Evolutionary conservation across 306 rosid species (phyloP), one percentile per base, ranked within the genome.

Genomic region (Hippophae gyantsensis): DNA sequence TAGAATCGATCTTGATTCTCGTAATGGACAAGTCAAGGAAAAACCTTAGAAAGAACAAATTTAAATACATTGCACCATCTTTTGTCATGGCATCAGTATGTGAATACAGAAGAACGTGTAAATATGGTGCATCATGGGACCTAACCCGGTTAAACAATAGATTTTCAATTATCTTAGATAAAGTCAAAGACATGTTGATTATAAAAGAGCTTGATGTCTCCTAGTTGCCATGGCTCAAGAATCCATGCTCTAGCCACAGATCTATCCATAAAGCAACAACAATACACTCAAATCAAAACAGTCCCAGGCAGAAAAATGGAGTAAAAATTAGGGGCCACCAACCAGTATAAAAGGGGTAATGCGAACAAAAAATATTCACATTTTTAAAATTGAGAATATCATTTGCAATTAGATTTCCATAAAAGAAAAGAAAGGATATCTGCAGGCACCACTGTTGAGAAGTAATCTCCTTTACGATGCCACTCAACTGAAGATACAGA

Each of bases 391-490:
- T 7, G 50, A 2, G 50, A 46, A 9, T 46, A 46, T 46, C 48
- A 45, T 7, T n/a, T 46, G 50, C 10, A 46, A 10, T 10, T 46
- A 46, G 50, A 46, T 32, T 32, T 32, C 13, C 13, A 10, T 6
- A 26, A 18, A 56, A 48, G 23, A 18, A 18, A 18, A 18, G 23
- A 73, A 72, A 87, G 98, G 98, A 92, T 92, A 92, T 92, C 98
- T 53, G 93, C 81, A 62, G 96, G 95, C 83, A 85, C 74, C 60
- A 92, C 87, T 61, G 93, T 82, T 13, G 98, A 92, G 73, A 87
- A 76, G 78, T 92, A 92, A 75, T 92, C 98, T 58, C 98, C 98
- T 73, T 79, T 88, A 46, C 93, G 83, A 71, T 92, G 98, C 96
- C 98, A 92, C 66, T 92, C 95, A 38, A 92, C 83, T 9, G 88